Evolutionary conservation across 2,329 filamentous ascomycete genomes (phyloP).

Genomic region (Clarireedia hainanense): DNA sequence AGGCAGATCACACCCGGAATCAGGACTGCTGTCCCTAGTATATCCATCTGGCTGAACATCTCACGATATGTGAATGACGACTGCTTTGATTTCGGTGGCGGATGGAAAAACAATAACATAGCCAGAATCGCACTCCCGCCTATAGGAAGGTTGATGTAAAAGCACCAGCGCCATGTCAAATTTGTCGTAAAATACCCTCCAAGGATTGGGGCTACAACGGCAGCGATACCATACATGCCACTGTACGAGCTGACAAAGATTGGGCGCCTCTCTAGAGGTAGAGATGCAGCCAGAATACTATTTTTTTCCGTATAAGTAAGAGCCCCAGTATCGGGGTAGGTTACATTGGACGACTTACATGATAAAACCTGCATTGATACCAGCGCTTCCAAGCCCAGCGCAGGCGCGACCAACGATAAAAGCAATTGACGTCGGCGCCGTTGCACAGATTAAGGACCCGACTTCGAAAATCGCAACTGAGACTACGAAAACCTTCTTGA

Average conservation of each 20-base stretch:
- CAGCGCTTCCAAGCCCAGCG: not conserved
- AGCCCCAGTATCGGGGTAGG: constrained; percentile 13
- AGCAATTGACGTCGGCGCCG: not conserved
- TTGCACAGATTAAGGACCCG: not conserved
- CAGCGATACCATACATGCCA: not conserved
- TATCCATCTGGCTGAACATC: too few relatives aligned
- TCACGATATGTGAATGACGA: too few relatives aligned
- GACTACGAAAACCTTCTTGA: not conserved
- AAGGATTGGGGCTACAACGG: not conserved
- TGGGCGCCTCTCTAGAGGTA: not conserved
- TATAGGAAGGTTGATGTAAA: not conserved
- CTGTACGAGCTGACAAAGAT: not conserved
- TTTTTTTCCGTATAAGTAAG: not conserved
- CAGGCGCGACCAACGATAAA: not conserved
- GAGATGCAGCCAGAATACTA: too few relatives aligned
- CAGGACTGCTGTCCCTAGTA: too few relatives aligned
- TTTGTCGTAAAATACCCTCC: not conserved
- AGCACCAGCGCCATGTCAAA: not conserved
- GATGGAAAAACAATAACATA: too few relatives aligned
- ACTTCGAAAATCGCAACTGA: not conserved
- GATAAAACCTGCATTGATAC: not conserved
- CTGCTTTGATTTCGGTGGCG: too few relatives aligned
- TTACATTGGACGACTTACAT: constrained; percentile 14
- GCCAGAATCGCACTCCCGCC: not conserved
- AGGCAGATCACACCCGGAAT: too few relatives aligned